Percentiles rank a stretch among this genome's conserved stretches.
These are phyloP conservation scores for Fusarium sp. DNA, from an alignment of 2,329 filamentous ascomycete species.

Conservation along the genomic window DNA sequence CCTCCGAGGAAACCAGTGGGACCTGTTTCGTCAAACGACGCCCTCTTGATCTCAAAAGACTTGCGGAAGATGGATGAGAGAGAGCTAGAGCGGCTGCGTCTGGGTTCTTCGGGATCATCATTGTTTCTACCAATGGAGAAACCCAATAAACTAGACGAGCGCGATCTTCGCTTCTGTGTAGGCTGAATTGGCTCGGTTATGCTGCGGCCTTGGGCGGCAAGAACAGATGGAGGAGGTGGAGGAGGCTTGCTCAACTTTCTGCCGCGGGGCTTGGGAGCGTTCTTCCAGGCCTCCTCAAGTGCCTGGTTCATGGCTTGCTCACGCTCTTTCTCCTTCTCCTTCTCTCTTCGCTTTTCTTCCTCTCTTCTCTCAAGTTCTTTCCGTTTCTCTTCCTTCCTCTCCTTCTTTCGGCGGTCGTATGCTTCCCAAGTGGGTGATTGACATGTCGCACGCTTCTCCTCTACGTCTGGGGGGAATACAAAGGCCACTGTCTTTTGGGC, in stretches of 20 bases:
- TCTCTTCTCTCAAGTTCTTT: slow-evolving; percentile 55
- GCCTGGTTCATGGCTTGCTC: slow-evolving; percentile 38
- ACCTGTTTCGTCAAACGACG: slow-evolving; percentile 50
- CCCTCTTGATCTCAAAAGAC: slow-evolving; percentile 53
- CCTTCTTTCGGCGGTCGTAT: slow-evolving; percentile 65
- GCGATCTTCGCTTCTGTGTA: slow-evolving; percentile 42
- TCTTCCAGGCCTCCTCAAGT: slow-evolving; percentile 43
- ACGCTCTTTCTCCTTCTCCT: slow-evolving; percentile 36
- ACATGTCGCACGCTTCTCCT: slow-evolving; percentile 60
- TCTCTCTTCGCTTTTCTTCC: slow-evolving; percentile 48
- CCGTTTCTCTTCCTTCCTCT: slow-evolving; percentile 62
- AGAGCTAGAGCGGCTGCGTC: slow-evolving; percentile 53
- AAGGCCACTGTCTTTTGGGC: slow-evolving; percentile 51
- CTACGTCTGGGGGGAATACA: slow-evolving; percentile 49
- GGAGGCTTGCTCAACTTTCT: slow-evolving; percentile 52
- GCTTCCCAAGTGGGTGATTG: slow-evolving; percentile 73
- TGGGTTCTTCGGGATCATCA: slow-evolving; percentile 41
- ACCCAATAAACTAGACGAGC: slow-evolving; percentile 48
- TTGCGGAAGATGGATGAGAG: slow-evolving; percentile 53
- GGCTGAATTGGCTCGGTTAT: slow-evolving; percentile 32
- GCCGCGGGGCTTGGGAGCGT: slow-evolving; percentile 42
- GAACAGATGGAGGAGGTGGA: slow-evolving; percentile 39
- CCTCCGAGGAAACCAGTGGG: slow-evolving; percentile 57
- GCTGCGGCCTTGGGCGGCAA: slow-evolving; percentile 34
- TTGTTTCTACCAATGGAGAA: slow-evolving; percentile 40